phyloP scores from a whole-genome alignment of 2,329 filamentous ascomycete species.

The Raffaelea arxii region DNA sequence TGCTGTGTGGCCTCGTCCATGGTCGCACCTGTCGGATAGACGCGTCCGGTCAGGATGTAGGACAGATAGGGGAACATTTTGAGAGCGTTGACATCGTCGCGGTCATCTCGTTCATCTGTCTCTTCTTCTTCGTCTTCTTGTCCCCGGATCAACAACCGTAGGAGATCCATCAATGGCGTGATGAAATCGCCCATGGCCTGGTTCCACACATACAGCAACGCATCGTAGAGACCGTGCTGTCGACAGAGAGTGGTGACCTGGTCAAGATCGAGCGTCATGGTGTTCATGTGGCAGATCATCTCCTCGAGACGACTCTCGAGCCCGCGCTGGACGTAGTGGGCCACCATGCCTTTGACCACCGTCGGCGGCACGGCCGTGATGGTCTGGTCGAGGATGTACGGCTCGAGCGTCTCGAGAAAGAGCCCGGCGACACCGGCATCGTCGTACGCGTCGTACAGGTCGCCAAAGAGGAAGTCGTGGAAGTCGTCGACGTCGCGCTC shows the following conservation, averaged over 20 bases:
- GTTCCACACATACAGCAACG: conserved; percentile 95
- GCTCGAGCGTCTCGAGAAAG: conserved; percentile 82
- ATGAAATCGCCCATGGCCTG: conserved; percentile 82
- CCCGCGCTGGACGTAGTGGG: conserved; percentile 67
- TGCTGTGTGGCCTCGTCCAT: conserved; percentile 64
- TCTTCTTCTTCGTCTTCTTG: conserved; percentile 40
- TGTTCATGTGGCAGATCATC: conserved; percentile 88
- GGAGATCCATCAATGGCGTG: conserved; percentile 76
- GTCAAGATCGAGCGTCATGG: conserved; percentile 83
- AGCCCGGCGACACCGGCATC: conserved; percentile 62
- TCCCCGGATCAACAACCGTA: conserved; percentile 56
- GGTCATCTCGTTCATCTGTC: conserved; percentile 48
- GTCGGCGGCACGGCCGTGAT: conserved; percentile 69
- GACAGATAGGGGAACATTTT: conserved; percentile 95
- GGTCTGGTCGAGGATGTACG: conserved; percentile 71
- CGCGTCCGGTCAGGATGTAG: conserved; percentile 76
- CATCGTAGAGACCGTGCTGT: conserved; percentile 86
- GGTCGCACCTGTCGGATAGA: conserved; percentile 77
- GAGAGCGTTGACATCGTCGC: conserved; percentile 60
- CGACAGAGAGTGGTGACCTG: conserved; percentile 87
- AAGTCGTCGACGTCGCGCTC: conserved; percentile 81
- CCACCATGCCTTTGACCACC: conserved; percentile 77
- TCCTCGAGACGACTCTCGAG: conserved; percentile 77
- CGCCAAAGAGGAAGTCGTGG: conserved; percentile 78
- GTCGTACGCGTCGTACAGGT: conserved; percentile 84